Evolutionary conservation across 1,139 yeast genomes (phyloP).

Genomic region (Taphrina betulina): DNA sequence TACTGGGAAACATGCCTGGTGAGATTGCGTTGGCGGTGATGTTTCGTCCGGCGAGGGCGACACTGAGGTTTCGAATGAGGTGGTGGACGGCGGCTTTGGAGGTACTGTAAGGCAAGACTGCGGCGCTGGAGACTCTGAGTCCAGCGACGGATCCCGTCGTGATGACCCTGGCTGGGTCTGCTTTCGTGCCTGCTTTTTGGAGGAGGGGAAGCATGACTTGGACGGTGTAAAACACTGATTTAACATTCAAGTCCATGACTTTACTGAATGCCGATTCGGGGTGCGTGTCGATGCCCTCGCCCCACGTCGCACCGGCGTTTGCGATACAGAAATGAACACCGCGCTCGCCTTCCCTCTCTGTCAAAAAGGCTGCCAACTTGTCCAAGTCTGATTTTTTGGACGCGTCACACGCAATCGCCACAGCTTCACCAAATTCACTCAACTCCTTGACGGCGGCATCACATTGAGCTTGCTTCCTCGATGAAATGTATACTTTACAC

Average conservation of each 20-base stretch:
- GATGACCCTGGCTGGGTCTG: constrained; percentile 65
- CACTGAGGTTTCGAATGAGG: constrained; percentile 65
- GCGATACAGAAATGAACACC: constrained; percentile 66
- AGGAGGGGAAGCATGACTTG: constrained; percentile 62
- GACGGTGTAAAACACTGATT: constrained; percentile 69
- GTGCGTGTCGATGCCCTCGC: constrained; percentile 62
- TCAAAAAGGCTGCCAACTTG: constrained; percentile 51
- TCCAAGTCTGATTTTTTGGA: constrained; percentile 55
- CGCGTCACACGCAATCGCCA: constrained; percentile 62
- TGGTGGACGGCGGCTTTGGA: constrained; percentile 79
- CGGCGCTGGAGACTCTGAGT: constrained; percentile 38
- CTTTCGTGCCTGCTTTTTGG: constrained; percentile 54
- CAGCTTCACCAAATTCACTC: constrained; percentile 52
- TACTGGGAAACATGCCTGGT: constrained; percentile 77
- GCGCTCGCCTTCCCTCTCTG: constrained; percentile 51
- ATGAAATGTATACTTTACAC: constrained; percentile 56
- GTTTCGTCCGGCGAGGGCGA: constrained; percentile 66
- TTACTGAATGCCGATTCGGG: constrained; percentile 61
- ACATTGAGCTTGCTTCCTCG: constrained; percentile 66
- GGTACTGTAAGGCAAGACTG: constrained; percentile 59
- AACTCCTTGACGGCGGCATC: constrained; percentile 57
- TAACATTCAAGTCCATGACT: constrained; percentile 59
- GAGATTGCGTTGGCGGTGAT: constrained; percentile 69
- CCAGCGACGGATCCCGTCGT: constrained; percentile 65
- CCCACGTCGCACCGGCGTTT: constrained; percentile 87